Evolutionary conservation across 2,329 filamentous ascomycete species (phyloP).

Genomic region (Diaporthe vaccinii): DNA sequence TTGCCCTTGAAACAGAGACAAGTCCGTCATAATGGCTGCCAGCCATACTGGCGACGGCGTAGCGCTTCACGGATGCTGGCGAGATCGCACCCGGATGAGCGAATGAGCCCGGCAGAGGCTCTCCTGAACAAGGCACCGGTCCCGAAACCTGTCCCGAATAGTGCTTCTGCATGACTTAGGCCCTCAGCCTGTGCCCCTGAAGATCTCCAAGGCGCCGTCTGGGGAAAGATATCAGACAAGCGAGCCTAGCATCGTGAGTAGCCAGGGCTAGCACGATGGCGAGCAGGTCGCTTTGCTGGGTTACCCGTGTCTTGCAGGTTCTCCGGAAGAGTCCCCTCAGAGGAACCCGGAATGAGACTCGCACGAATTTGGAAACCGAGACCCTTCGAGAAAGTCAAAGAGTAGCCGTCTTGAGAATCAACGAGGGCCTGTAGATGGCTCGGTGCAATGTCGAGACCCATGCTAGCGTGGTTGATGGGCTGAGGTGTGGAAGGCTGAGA

Average conservation of each 20-base stretch:
- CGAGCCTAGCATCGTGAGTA: slow-evolving; percentile 25
- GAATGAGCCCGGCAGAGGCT: slow-evolving; percentile 16
- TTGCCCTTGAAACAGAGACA: slow-evolving; percentile 38
- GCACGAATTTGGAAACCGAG: slow-evolving; percentile 41
- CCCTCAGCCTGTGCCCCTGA: slow-evolving; percentile 38
- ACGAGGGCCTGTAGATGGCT: slow-evolving; percentile 51
- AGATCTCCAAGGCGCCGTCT: slow-evolving; percentile 40
- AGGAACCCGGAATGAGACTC: slow-evolving; percentile 32
- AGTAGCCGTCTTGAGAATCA: slow-evolving; percentile 41
- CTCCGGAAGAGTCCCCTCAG: slow-evolving; percentile 21
- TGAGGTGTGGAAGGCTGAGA: slow-evolving; percentile 45
- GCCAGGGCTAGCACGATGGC: slow-evolving; percentile 26
- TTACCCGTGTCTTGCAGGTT: slow-evolving; percentile 22
- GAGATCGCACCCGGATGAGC: slow-evolving; percentile 31
- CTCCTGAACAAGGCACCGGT: slow-evolving; percentile 21
- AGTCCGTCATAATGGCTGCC: slow-evolving; percentile 22
- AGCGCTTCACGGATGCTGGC: slow-evolving; percentile 33
- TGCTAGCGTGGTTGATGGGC: slow-evolving; percentile 44
- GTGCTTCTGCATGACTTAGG: slow-evolving; percentile 34
- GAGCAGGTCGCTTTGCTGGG: slow-evolving; percentile 33
- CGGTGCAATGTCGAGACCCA: slow-evolving; percentile 41
- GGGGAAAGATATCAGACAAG: slow-evolving; percentile 39
- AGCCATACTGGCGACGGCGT: slow-evolving; percentile 22
- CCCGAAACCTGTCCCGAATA: slow-evolving; percentile 25
- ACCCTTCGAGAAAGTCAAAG: slow-evolving; percentile 39